Evolutionary conservation across 345 rosid species (phyloP).

Genomic region (Syzygium oleosum): DNA sequence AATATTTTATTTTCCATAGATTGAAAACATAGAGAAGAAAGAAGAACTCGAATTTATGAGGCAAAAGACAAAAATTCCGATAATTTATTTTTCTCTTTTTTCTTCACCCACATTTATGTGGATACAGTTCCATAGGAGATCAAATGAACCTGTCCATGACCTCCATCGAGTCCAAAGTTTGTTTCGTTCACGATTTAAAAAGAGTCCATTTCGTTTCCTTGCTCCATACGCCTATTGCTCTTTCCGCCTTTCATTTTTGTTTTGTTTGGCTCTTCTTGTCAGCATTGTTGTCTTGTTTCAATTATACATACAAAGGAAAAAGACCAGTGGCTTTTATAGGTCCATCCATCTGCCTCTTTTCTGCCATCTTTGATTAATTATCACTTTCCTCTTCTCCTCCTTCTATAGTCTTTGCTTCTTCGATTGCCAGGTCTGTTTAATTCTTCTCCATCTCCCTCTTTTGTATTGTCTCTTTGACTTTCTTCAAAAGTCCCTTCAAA

Average conservation of each 20-base stretch:
- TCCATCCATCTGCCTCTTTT: not conserved
- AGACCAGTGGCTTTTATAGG: not conserved
- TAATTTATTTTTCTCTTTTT: not conserved
- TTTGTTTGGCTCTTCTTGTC: not conserved
- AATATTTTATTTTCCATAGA: not conserved
- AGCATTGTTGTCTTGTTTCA: not conserved
- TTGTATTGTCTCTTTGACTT: not conserved
- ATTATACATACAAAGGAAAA: not conserved
- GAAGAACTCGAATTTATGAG: not conserved
- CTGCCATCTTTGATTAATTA: not conserved
- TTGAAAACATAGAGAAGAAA: not conserved
- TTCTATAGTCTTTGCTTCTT: not conserved
- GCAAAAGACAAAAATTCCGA: not conserved
- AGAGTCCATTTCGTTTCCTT: not conserved
- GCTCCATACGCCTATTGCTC: not conserved
- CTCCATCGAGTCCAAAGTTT: not conserved
- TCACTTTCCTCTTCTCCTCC: not conserved
- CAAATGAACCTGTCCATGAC: not conserved
- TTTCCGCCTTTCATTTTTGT: not conserved
- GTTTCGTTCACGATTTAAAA: not conserved
- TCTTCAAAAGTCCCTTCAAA: not conserved
- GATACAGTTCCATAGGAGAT: not conserved
- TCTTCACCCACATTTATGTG: not conserved
- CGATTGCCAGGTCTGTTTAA: not conserved
- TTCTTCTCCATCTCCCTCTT: not conserved